Base-by-base conservation (phyloP, 306 rosid genomes). In the Datisca glomerata region DNA sequence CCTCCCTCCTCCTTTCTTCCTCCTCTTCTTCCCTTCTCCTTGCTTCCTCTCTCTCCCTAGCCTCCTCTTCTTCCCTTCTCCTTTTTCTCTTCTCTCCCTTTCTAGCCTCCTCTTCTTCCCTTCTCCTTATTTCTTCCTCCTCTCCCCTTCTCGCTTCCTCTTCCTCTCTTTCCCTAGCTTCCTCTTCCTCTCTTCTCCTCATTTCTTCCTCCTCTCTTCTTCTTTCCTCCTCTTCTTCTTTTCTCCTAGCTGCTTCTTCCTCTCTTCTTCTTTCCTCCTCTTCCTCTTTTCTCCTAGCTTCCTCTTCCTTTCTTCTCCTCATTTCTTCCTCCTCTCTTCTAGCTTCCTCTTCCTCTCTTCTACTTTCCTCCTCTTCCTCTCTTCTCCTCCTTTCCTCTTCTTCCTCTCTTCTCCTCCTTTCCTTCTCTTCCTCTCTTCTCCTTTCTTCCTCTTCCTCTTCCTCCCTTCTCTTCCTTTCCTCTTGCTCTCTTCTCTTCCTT, bases 21-120 rank as follows among this genome's bases (percentile, higher is more conserved):
- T 45, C 40, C 5, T 39, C 14, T 19, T 57, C 3, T n/a, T n/a
- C n/a, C n/a, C n/a, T n/a, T n/a, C n/a, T n/a, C n/a, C n/a, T n/a
- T n/a, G n/a, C n/a, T n/a, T n/a, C n/a, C n/a, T n/a, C n/a, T n/a
- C 12, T 0, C 39, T 8, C 7, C 35, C 37, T 44, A 33, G 24
- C 33, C 23, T 18, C 47, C 16, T 40, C 27, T n/a, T 23, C 31
- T 25, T 38, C 23, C 12, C 28, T 22, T 9, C 24, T 38, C 18
- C 21, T 24, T 12, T 16, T 33, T 45, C 1, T 39, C 14, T 35
- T 38, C 31, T 19, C 42, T 1, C 12, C 0, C 39, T 8, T 9
- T 45, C 37, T 44, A 33, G 24, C 33, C 23, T 18, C 47, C 16
- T 40, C 27, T n/a, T 23, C 31, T 25, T 38, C 23, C 12, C 28